These are phyloP conservation scores for Irpex rosettiformis DNA, from an alignment of 1,284 basidiomycete genomes.

Conservation along the genomic window DNA sequence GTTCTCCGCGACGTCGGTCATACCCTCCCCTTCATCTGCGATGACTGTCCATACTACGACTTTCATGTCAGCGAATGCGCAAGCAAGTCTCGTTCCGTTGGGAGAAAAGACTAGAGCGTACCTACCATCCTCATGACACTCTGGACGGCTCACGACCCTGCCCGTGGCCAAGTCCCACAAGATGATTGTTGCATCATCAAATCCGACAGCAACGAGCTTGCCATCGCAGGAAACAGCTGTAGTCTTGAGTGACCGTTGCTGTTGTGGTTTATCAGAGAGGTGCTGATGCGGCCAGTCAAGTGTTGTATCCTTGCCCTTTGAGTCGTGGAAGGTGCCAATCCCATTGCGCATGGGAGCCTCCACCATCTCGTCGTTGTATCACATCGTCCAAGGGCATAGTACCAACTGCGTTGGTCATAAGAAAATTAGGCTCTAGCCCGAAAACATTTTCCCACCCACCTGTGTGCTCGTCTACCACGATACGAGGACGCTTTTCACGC, in stretches of 20 bases:
- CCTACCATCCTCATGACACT: conserved; percentile 8
- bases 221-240: conserved; percentile 19
- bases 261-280: too few relatives aligned
- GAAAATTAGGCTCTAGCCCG: too few relatives aligned
- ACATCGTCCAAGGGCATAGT: too few relatives aligned
- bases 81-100: conserved; percentile 6
- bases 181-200: conserved; percentile 22
- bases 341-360: too few relatives aligned
- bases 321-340: too few relatives aligned
- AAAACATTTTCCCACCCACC: too few relatives aligned
- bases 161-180: conserved; percentile 22
- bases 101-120: conserved; percentile 13
- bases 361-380: too few relatives aligned
- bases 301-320: too few relatives aligned
- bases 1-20: conserved; percentile 17
- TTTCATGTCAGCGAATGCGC: conserved; percentile 6
- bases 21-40: conserved; percentile 31
- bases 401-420: too few relatives aligned
- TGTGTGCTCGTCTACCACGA: too few relatives aligned
- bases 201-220: conserved; percentile 21
- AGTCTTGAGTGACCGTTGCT: too few relatives aligned
- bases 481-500: background rate
- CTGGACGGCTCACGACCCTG: conserved; percentile 12
- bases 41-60: conserved; percentile 28
- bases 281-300: too few relatives aligned